Base-by-base conservation (phyloP, 2,329 filamentous ascomycete genomes). In the Trichoderma sp. region DNA sequence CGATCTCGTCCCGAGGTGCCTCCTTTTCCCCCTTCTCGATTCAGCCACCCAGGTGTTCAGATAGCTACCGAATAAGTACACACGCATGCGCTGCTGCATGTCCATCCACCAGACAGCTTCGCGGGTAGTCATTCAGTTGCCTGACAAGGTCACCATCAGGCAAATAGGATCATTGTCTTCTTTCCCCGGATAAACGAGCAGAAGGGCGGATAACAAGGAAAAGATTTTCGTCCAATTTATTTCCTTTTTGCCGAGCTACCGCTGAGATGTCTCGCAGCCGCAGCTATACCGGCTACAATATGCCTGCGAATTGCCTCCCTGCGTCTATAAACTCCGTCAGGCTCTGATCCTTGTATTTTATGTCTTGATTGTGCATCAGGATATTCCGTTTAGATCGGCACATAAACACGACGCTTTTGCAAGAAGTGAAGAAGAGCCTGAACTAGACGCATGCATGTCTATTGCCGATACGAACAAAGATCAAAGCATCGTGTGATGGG, bases 51-150 rank as follows among this genome's bases (percentile, higher is more conserved):
- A 69, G 66, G 57, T 69, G 66, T 69, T 69, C 57, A 62, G 9
- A 32, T 62, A 69, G 28, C 39, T 43, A 9, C 39, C 39, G 17
- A 43, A n/a, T 39, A 62, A 53, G 39, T 43, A 47, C 47, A 9
- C 30, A 67, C 36, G 67, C 72, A 74, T 15, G 50, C 55, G 55
- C 55, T 64, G 55, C 68, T 70, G 68, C 68, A 70, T 32, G 59
- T 57, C 66, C 20, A 30, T 47, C 68, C 63, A 53, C 73, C 57
- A 70, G 59, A 74, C 34, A 61, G 68, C 30, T 50, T 26, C 34
- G n/a, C 55, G 34, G 47, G n/a, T 55, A 67, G 59, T 43, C 55
- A 36, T 32, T 47, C 70, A 13, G 11, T 63, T 26, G 57, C 32
- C 30, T 26, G 58, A 47, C 20, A 63, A 70, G 65, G 26, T 23